These are phyloP conservation scores for Cercospora nicotianae DNA, from an alignment of 2,329 filamentous ascomycete genomes.

Conservation along the genomic window DNA sequence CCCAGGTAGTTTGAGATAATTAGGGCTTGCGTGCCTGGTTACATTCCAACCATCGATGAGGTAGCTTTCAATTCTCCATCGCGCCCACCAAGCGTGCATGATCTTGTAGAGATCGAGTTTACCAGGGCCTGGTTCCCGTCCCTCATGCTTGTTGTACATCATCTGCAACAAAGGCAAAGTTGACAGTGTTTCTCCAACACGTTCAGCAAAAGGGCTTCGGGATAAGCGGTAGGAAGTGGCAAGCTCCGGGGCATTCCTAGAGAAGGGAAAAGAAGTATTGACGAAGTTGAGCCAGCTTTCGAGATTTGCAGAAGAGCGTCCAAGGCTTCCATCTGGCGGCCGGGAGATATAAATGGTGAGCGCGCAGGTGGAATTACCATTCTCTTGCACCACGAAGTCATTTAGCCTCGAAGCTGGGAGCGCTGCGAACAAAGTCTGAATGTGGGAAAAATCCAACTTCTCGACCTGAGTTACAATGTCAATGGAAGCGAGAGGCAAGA, in stretches of 20 bases:
- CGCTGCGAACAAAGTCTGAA: conserved; percentile 7
- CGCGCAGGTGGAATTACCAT: conserved; percentile 3
- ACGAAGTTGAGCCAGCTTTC: conserved; percentile 8
- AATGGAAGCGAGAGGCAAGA: conserved; percentile 2
- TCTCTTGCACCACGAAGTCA: conserved; percentile 4
- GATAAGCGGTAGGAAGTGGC: conserved; percentile 9
- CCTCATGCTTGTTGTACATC: conserved; percentile 15
- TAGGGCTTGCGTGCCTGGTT: conserved; percentile 4
- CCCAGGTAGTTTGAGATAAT: conserved; percentile 5
- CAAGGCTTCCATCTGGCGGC: conserved; percentile 2
- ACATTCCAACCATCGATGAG: neutral
- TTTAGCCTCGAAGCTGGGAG: neutral
- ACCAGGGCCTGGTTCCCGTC: neutral
- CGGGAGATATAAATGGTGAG: conserved; percentile 9
- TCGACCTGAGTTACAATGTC: conserved; percentile 7
- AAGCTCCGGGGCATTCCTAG: neutral
- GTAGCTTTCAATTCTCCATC: conserved; percentile 4
- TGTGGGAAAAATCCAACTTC: conserved; percentile 7
- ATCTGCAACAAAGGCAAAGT: conserved; percentile 8
- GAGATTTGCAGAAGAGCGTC: conserved; percentile 4
- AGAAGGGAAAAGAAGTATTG: neutral
- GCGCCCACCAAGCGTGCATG: conserved; percentile 9
- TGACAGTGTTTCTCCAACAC: neutral
- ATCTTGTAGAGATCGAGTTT: conserved; percentile 12
- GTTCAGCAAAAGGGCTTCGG: neutral